A percentile compares a stretch with the other conserved stretches of the same genome.
Evolutionary conservation across 306 rosid genomes (phyloP).

Genomic region (Gastrolobium villosum): DNA sequence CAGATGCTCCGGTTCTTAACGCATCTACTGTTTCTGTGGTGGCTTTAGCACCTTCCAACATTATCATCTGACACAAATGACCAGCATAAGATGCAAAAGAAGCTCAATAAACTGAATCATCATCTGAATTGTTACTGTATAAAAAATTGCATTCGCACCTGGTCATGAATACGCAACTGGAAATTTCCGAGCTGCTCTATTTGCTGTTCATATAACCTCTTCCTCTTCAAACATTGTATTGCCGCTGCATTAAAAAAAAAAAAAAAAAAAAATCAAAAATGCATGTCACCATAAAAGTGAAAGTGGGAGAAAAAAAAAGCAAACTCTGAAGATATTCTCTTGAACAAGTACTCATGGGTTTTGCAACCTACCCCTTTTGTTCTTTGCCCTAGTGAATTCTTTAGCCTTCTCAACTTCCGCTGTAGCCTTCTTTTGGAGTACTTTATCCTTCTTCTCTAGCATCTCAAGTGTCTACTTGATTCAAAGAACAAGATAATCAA

Average conservation of each 20-base stretch:
- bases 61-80: slow-evolving; percentile 76
- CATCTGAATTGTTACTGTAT: slow-evolving; percentile 3
- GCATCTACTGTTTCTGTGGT: slow-evolving; percentile 99
- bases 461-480: slow-evolving; percentile 90
- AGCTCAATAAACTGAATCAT: slow-evolving; percentile 9
- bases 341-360: neutral
- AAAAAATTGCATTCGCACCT: slow-evolving; percentile 61
- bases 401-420: slow-evolving; percentile 94
- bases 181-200: slow-evolving; percentile 98
- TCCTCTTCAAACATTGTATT: slow-evolving; percentile 97
- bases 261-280: slow-evolving; percentile 30
- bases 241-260: slow-evolving; percentile 70
- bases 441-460: slow-evolving; percentile 99
- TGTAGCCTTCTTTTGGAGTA: slow-evolving; percentile 82
- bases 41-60: slow-evolving; percentile 99
- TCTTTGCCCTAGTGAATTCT: slow-evolving; percentile 83
- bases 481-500: slow-evolving; percentile 34
- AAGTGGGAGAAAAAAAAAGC: neutral
- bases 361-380: slow-evolving; percentile 76
- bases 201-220: slow-evolving; percentile 93
- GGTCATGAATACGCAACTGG: slow-evolving; percentile 97
- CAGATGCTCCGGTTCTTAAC: slow-evolving; percentile 91
- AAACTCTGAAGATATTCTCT: slow-evolving; percentile 23
- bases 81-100: slow-evolving; percentile 42
- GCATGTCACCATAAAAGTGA: neutral